Percentiles rank a stretch among this genome's conserved stretches.
phyloP scores from a whole-genome alignment of 2,329 filamentous ascomycete genomes.

The Gremmenia infestans region DNA sequence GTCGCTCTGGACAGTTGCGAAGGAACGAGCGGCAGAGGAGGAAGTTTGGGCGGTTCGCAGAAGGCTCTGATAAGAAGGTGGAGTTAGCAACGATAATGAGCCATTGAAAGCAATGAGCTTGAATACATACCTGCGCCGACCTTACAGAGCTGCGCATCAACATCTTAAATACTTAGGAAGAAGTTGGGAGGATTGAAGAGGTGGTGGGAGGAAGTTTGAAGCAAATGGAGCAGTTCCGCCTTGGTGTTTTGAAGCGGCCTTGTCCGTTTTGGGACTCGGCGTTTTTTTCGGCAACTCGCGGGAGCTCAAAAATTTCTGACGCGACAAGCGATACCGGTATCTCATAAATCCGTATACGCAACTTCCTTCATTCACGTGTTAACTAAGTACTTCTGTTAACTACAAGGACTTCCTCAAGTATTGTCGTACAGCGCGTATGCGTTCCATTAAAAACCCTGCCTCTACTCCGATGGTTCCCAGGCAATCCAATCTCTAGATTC shows the following conservation, averaged over 20 bases:
- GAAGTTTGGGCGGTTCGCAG: conserved; percentile 28
- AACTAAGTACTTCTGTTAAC: too few relatives aligned
- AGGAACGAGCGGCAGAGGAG: conserved; percentile 30
- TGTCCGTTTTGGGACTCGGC: conserved; percentile 3
- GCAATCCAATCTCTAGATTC: too few relatives aligned
- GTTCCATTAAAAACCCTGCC: too few relatives aligned
- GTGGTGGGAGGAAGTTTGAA: conserved; percentile 2
- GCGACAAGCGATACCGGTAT: not conserved
- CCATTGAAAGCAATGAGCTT: conserved; percentile 20
- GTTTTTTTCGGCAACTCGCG: not conserved
- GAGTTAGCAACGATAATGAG: conserved; percentile 21
- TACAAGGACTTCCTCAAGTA: too few relatives aligned
- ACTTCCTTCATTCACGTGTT: too few relatives aligned
- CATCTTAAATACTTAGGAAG: conserved; percentile 24
- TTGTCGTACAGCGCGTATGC: too few relatives aligned
- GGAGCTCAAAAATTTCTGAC: not conserved
- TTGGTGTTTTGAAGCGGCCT: not conserved
- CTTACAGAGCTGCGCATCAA: conserved; percentile 30
- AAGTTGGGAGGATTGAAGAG: conserved; percentile 6
- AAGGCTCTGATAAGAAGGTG: conserved; percentile 32
- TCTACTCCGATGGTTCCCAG: too few relatives aligned
- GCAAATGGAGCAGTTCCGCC: conserved; percentile 3
- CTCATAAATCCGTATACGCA: too few relatives aligned
- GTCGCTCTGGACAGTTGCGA: conserved; percentile 84
- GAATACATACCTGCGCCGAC: conserved; percentile 42